Evolutionary conservation across 495 filamentous ascomycete genomes (phyloP).

Genomic region (Aspergillus kassunensis): DNA sequence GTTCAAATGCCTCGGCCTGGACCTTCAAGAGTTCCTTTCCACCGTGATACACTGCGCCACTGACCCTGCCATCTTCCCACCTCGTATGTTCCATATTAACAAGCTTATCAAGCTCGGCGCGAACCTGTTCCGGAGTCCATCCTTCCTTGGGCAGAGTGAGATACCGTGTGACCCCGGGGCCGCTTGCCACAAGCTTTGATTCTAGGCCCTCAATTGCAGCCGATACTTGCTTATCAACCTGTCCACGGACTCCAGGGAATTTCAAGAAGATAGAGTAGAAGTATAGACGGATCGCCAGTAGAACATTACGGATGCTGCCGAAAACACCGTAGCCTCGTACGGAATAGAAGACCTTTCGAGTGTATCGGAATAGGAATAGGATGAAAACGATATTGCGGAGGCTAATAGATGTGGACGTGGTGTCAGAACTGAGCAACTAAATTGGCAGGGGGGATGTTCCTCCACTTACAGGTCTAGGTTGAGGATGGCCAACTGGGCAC

Average conservation of each 20-base stretch:
- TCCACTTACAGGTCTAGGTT: constrained; percentile 78
- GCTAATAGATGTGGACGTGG: constrained; percentile 35
- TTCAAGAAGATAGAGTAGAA: constrained; percentile 84
- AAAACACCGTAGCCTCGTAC: constrained; percentile 84
- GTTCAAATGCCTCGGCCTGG: constrained; percentile 86
- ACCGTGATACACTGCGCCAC: constrained; percentile 94
- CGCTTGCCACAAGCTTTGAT: constrained; percentile 70
- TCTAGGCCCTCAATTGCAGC: constrained; percentile 68
- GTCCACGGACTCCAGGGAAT: constrained; percentile 73
- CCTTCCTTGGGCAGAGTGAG: constrained; percentile 78
- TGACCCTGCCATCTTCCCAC: constrained; percentile 95
- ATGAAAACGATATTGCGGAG: constrained; percentile 86
- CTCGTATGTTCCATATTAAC: constrained; percentile 85
- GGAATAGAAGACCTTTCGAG: constrained; percentile 73
- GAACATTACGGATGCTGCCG: constrained; percentile 71
- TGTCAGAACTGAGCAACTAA: not conserved
- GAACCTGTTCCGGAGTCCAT: constrained; percentile 74
- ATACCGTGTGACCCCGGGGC: constrained; percentile 69
- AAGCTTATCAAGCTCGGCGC: constrained; percentile 74
- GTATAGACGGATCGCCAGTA: constrained; percentile 61
- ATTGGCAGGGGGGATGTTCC: not conserved
- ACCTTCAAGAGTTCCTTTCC: constrained; percentile 78
- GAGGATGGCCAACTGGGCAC: constrained; percentile 56
- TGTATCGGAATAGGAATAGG: constrained; percentile 83
- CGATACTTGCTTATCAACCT: constrained; percentile 74